Evolutionary conservation across 768 basidiomycete species (phyloP).

Genomic region (Tulasnella sp.): DNA sequence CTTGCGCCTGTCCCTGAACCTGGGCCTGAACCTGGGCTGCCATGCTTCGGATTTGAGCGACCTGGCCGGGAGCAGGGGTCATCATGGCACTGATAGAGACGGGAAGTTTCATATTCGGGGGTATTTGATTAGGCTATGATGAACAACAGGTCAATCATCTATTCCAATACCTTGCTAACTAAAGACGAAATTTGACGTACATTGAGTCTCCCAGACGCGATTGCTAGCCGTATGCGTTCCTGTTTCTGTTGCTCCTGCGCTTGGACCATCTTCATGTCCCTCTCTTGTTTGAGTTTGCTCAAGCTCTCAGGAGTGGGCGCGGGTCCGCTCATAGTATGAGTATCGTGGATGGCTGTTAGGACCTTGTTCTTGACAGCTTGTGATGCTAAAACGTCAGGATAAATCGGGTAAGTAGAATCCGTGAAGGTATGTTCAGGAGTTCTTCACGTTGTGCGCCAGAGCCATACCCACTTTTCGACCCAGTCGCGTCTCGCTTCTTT

Average conservation of each 20-base stretch:
- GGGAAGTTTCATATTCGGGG: background rate
- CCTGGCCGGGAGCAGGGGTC: conserved; percentile 4
- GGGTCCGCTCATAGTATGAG: conserved; percentile 11
- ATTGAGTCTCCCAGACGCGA: background rate
- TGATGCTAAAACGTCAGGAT: background rate
- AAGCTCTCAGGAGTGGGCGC: conserved; percentile 7
- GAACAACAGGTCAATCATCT: too few species aligned
- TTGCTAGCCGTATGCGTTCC: background rate
- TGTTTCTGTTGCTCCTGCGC: background rate
- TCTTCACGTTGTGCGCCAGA: background rate
- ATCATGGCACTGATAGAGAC: background rate
- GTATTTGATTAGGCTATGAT: background rate
- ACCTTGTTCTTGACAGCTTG: background rate
- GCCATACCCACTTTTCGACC: conserved; percentile 9
- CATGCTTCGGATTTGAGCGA: conserved; percentile 13
- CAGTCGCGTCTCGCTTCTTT: conserved; percentile 17
- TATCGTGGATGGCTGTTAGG: conserved; percentile 8
- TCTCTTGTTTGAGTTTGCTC: conserved; percentile 7
- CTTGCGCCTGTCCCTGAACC: conserved; percentile 6
- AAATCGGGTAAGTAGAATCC: background rate
- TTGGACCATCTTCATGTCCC: conserved; percentile 5
- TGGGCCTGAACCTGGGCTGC: conserved; percentile 9
- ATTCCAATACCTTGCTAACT: background rate
- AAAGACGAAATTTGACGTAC: background rate
- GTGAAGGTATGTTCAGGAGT: background rate